Evolutionary conservation across 352 stramenopile species (phyloP).

Genomic region (Globisporangium emineosum): DNA sequence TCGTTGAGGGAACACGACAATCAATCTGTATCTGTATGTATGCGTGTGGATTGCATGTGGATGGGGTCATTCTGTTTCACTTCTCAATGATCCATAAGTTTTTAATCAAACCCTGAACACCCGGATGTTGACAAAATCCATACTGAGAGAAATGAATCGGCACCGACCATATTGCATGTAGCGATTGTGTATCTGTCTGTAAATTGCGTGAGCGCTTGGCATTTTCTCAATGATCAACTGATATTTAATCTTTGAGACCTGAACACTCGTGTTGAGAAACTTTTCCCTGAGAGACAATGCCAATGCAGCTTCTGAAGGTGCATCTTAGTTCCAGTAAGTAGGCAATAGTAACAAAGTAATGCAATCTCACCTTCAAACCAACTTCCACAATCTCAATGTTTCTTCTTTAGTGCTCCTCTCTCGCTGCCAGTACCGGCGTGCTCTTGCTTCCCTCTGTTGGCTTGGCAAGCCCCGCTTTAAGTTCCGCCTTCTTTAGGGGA

Average conservation of each 20-base stretch:
- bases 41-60: background rate
- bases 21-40: background rate
- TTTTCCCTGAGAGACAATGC: constrained; percentile 63
- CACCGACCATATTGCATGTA: background rate
- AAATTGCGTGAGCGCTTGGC: background rate
- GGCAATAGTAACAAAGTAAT: background rate
- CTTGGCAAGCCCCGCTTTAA: background rate
- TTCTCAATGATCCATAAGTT: constrained; percentile 15
- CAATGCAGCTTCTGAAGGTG: background rate
- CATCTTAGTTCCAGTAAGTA: background rate
- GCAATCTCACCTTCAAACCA: background rate
- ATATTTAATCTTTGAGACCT: constrained; percentile 90
- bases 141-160: constrained; percentile 4
- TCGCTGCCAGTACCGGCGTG: background rate
- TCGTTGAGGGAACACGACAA: constrained; percentile 53
- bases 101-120: constrained; percentile 17
- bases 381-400: background rate
- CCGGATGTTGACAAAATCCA: constrained; percentile 13
- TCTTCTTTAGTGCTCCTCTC: background rate
- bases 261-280: constrained; percentile 61
- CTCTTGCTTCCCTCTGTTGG: background rate
- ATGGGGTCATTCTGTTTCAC: no score
- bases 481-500: constrained; percentile 1
- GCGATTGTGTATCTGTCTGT: background rate
- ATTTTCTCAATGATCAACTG: constrained; percentile 74